Evolutionary conservation across 2,329 filamentous ascomycete genomes (phyloP).

Genomic region (Xylaria hypoxylon): DNA sequence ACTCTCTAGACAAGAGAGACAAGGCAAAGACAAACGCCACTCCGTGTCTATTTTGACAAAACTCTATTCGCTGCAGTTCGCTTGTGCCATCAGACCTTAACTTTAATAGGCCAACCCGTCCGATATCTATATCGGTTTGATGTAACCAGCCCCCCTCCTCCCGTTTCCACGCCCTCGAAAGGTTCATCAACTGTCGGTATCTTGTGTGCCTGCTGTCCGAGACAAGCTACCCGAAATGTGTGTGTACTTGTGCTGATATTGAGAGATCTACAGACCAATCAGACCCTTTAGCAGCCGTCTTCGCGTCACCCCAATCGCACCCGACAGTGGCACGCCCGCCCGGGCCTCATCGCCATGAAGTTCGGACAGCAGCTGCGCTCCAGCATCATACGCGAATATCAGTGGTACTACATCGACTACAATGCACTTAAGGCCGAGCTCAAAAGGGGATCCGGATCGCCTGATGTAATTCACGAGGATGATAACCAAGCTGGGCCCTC

Average conservation of each 20-base stretch:
- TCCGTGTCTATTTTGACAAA: not conserved
- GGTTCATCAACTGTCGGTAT: not conserved
- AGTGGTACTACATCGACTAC: slow-evolving; percentile 99
- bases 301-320: slow-evolving; percentile 34
- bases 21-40: too few relatives aligned
- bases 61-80: not conserved
- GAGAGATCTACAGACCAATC: slow-evolving; percentile 49
- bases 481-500: slow-evolving; percentile 56
- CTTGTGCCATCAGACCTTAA: not conserved
- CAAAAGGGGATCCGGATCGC: slow-evolving; percentile 74
- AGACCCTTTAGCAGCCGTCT: slow-evolving; percentile 42
- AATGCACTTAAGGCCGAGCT: slow-evolving; percentile 90
- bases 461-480: slow-evolving; percentile 42
- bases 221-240: slow-evolving; percentile 4
- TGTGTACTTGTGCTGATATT: slow-evolving; percentile 63
- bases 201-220: slow-evolving; percentile 13
- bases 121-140: not conserved
- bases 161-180: not conserved
- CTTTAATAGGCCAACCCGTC: not conserved
- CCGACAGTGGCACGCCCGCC: slow-evolving; percentile 51
- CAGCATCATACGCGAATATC: slow-evolving; percentile 95
- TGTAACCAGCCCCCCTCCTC: slow-evolving; percentile 15
- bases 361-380: slow-evolving; percentile 98
- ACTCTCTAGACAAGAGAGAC: not conserved
- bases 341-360: slow-evolving; percentile 74